phyloP scores from a whole-genome alignment of 805 yeast genomes.

The Hanseniaspora lachancei region DNA sequence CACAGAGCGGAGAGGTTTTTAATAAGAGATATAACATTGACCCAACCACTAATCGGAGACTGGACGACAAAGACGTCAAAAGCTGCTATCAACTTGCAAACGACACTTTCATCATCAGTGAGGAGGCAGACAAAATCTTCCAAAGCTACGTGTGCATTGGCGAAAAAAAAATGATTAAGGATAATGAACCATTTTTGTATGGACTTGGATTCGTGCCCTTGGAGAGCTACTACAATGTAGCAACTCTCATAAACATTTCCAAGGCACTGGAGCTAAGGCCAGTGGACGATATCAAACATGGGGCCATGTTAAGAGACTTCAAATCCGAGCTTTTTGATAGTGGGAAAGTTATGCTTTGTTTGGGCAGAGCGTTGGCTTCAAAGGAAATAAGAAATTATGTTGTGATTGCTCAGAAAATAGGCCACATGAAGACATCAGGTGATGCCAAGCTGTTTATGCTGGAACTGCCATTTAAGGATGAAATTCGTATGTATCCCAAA shows the following conservation, averaged over 20 bases:
- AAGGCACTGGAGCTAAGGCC: neutral
- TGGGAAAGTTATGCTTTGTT: neutral
- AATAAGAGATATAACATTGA: neutral
- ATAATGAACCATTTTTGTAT: neutral
- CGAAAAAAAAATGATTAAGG: neutral
- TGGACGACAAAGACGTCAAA: neutral
- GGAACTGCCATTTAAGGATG: slow-evolving; percentile 7
- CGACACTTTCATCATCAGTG: neutral
- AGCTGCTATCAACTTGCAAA: neutral
- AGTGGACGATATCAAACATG: neutral
- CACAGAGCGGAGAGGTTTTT: neutral
- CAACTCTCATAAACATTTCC: neutral
- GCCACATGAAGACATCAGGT: neutral
- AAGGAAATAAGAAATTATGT: slow-evolving; percentile 5
- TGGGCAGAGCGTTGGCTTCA: neutral
- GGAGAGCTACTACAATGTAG: neutral
- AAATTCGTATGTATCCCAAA: slow-evolving; percentile 6
- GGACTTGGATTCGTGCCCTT: neutral
- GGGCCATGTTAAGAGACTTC: neutral
- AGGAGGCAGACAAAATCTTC: neutral
- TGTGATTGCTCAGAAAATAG: neutral
- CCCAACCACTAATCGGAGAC: neutral
- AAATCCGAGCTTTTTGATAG: neutral
- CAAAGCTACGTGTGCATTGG: neutral
- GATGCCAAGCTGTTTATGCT: neutral